Base-by-base conservation (phyloP, 441 rosid genomes). In the Arabidopsis lyrata region DNA sequence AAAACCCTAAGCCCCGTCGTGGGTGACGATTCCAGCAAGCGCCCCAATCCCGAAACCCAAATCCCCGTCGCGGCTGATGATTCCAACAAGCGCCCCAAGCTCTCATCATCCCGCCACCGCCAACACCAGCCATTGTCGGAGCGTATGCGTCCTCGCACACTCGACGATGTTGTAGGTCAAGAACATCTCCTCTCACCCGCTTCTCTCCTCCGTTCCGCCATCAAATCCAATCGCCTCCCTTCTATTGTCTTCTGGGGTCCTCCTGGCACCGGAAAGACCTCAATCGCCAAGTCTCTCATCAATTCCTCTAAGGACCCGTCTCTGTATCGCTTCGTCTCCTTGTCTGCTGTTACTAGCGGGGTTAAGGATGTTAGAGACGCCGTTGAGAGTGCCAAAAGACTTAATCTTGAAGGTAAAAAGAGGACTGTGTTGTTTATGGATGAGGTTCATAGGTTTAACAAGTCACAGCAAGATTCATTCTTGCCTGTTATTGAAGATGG, bases 401-500 rank as follows among this genome's bases (percentile, higher is more conserved):
- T 79, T 69, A 88, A 82, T 52, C 14, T 42, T 20, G 83, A 81
- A 66, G 76, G 75, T 52, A 77, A 72, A 2, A 90, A 83, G 56
- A 81, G 80, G 66, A 92, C 95, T 34, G 86, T 87, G 7, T 74
- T 92, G 81, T 92, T 90, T 76, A 82, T 90, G 56, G 98, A 92
- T 48, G 98, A 92, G 70, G 95, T 92, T 68, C 95, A 88, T 75
- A 59, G 98, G 59, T 90, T 92, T 72, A 92, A 86, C 78, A 89
- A 92, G 81, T 85, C 95, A 0, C 96, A 90, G 58, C 98, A 90
- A 66, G 98, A 92, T 35, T 85, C 93, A n/a, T 89, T 92, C 83
- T 79, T 92, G 84, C 93, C 95, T 5, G 86, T 92, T 18, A 89
- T 89, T 68, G 98, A 90, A 81, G 98, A 92, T 63, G 95, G 98